Evolutionary conservation across 331 rosid genomes (phyloP), one percentile per base, ranked within the genome.

Genomic region (Malus hybrid): DNA sequence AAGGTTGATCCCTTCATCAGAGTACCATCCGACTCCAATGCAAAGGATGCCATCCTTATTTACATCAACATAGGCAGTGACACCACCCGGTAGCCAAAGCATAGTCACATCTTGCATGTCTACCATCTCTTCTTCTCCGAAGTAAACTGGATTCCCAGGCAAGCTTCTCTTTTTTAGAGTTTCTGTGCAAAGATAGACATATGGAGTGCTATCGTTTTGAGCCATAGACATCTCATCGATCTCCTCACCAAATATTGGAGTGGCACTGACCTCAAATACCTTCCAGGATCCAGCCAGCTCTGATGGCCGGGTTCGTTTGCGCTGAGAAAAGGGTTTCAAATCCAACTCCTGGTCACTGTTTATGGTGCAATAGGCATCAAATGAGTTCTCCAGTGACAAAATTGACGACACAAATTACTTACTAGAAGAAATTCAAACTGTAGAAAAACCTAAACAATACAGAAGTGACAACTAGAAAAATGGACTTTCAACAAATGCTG

Each of bases 61-160:
- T 34, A 92, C 80, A 44, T 94, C 96, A 19, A 92, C 99, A 78
- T 90, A 92, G 79, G 87, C 86, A 0, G 95, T 91, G 32, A 91
- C 85, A 1, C 96, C 99, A 0, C 99, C 97, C 0, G 98, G 97
- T 77, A 91, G 96, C 98, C 98, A 94, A 71, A 94, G 83, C 83
- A 91, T 76, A n/a, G 94, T 83, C 61, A 81, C 90, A 52, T 90
- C 97, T 74, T 91, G 97, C 87, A 86, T 73, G 85, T 94, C 96
- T 3, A 85, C 36, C 70, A 81, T 73, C 82, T 94, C 99, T 68
- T 94, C 99, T 79, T 94, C 99, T 10, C 93, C 87, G 3, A 94
- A 94, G 87, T 79, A 80, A 52, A 76, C 78, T 12, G 80, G 74
- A 68, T 62, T 86, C 57, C 82, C 91, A 0, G 97, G 97, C 66